A percentile compares a stretch with the other conserved stretches of the same genome.
Evolutionary conservation across 345 rosid species (phyloP).

Genomic region (Zanthoxylum bungeanum): DNA sequence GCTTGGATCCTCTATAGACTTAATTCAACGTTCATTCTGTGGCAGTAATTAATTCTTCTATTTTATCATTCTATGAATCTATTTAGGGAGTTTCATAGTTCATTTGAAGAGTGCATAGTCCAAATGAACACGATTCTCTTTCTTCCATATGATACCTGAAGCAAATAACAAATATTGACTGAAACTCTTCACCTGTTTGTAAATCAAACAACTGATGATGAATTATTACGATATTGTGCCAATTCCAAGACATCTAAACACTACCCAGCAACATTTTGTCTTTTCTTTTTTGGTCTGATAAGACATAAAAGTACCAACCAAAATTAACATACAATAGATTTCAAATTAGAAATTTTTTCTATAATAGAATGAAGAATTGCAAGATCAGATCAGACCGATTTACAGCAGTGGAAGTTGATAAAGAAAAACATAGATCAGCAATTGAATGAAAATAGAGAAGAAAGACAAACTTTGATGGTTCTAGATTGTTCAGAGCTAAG

Average conservation of each 20-base stretch:
- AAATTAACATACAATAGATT: no score
- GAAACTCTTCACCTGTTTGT: neutral
- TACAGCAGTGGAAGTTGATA: neutral
- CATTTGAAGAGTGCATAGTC: neutral
- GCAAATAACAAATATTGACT: neutral
- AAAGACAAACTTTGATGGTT: constrained; percentile 65
- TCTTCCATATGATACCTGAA: neutral
- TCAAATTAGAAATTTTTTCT: no score
- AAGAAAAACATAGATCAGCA: neutral
- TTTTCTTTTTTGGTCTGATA: neutral
- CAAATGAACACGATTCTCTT: neutral
- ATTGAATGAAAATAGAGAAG: no score
- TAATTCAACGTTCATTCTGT: no score
- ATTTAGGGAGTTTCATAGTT: neutral
- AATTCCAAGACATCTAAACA: neutral
- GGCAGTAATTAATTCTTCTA: no score
- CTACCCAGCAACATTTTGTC: no score
- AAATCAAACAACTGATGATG: neutral
- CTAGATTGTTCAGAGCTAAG: constrained; percentile 90
- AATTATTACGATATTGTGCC: neutral
- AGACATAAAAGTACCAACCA: neutral
- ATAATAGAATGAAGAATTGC: no score
- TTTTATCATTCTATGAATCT: neutral
- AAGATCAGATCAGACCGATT: neutral
- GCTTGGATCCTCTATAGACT: no score